These are phyloP conservation scores for Luvunga scandens DNA, from an alignment of 345 rosid species.

Conservation along the genomic window DNA sequence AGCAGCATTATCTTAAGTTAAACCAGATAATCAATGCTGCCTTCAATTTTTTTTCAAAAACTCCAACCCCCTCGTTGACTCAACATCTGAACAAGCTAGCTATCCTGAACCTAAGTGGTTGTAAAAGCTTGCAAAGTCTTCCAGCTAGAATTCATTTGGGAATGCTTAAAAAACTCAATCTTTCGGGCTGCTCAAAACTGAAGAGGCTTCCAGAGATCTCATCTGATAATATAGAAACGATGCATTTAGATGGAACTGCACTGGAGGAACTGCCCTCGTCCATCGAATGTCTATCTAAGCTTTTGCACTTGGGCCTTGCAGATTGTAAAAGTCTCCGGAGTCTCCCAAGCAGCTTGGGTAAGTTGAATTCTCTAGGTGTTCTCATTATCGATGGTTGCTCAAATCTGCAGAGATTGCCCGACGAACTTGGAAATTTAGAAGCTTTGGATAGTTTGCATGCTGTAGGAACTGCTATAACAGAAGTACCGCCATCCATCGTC, in stretches of 20 bases:
- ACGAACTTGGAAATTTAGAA: neutral
- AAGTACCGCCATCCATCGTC: neutral
- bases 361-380: slow-evolving; percentile 15
- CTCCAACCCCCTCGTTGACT: too few species aligned
- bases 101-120: neutral
- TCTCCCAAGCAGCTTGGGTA: slow-evolving; percentile 28
- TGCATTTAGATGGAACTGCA: slow-evolving; percentile 28
- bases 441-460: neutral
- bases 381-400: neutral
- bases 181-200: too few species aligned
- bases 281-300: slow-evolving; percentile 13
- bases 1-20: too few species aligned
- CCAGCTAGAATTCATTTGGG: neutral
- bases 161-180: too few species aligned
- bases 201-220: slow-evolving; percentile 6
- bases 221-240: neutral
- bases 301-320: slow-evolving; percentile 18
- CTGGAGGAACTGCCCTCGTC: slow-evolving; percentile 30
- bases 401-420: neutral
- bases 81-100: too few species aligned
- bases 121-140: slow-evolving; percentile 2
- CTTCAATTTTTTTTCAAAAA: too few species aligned
- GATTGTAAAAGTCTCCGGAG: slow-evolving; percentile 19
- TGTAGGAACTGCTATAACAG: slow-evolving; percentile 15
- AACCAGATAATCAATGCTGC: too few species aligned